Conservation (phyloP, 1,284 basidiomycete species). For the Sanghuangporus sanghuang region DNA sequence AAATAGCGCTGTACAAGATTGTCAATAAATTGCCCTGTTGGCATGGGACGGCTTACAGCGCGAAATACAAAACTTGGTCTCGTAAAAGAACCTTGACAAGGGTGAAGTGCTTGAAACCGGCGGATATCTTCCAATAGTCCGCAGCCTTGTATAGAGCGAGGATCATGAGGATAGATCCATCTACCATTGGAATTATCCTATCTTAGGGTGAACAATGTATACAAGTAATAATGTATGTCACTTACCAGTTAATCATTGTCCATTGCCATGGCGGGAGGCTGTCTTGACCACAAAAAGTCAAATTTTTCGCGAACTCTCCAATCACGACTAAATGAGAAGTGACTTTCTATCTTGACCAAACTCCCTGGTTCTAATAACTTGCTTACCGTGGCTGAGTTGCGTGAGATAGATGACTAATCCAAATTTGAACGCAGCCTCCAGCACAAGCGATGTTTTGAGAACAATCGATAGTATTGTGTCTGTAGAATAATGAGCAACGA, state of each 20-base stretch:
- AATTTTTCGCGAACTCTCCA: not conserved
- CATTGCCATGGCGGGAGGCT: not conserved
- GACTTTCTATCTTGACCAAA: too few relatives aligned
- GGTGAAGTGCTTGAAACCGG: not conserved
- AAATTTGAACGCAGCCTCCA: not conserved
- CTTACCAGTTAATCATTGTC: not conserved
- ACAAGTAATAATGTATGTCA: not conserved
- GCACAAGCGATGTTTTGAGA: not conserved
- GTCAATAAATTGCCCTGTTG: too few relatives aligned
- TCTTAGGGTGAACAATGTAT: not conserved
- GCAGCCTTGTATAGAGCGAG: conserved; percentile 8
- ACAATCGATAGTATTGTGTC: not conserved
- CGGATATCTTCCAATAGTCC: not conserved
- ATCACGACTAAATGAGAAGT: not conserved
- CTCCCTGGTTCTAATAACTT: too few relatives aligned
- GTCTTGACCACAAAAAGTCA: not conserved
- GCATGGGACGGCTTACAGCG: not conserved
- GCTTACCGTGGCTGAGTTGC: too few relatives aligned
- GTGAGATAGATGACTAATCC: not conserved
- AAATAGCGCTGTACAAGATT: not conserved
- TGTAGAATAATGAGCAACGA: not conserved
- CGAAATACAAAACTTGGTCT: conserved; percentile 6
- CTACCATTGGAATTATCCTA: not conserved
- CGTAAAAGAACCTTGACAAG: conserved; percentile 5
- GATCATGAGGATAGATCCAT: not conserved